Evolutionary conservation across 148 eudicot species (phyloP).

Genomic region (Selenicereus undatus): DNA sequence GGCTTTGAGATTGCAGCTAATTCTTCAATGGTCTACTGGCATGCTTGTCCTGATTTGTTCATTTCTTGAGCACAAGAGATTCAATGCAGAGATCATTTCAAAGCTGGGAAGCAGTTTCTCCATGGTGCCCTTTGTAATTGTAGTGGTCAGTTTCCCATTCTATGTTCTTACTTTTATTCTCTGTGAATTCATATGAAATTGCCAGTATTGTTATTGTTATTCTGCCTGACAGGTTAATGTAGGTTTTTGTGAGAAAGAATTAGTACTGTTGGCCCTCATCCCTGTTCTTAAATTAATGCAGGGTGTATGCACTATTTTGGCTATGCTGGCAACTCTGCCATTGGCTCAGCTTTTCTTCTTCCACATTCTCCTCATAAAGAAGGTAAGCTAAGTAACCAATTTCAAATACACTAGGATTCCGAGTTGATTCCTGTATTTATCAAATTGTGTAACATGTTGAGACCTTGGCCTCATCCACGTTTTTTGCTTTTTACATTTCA

Average conservation of each 20-base stretch:
- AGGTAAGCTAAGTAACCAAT: constrained; percentile 40
- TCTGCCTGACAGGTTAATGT: neutral
- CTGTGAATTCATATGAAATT: neutral
- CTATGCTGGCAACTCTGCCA: constrained; percentile 94
- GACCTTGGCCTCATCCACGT: neutral
- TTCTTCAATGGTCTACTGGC: constrained; percentile 98
- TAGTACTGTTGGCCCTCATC: neutral
- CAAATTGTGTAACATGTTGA: neutral
- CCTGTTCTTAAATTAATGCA: constrained; percentile 27
- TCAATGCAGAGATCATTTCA: constrained; percentile 58
- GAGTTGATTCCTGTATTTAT: neutral
- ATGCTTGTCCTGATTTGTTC: constrained; percentile 78
- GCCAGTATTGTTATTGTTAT: neutral
- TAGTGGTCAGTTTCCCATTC: constrained; percentile 63
- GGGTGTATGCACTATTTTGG: constrained; percentile 86
- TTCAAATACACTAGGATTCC: neutral
- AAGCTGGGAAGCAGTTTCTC: constrained; percentile 99
- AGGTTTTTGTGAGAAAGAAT: neutral
- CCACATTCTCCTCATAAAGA: constrained; percentile 93
- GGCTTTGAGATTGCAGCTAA: constrained; percentile 72
- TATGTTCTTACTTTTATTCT: neutral
- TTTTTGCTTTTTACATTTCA: neutral
- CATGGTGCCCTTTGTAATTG: constrained; percentile 73
- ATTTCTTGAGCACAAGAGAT: constrained; percentile 76
- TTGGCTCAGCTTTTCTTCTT: constrained; percentile 96